Evolutionary conservation across 192 early-diverging fungal species (phyloP).

Genomic region (Gaertneriomyces sp.): DNA sequence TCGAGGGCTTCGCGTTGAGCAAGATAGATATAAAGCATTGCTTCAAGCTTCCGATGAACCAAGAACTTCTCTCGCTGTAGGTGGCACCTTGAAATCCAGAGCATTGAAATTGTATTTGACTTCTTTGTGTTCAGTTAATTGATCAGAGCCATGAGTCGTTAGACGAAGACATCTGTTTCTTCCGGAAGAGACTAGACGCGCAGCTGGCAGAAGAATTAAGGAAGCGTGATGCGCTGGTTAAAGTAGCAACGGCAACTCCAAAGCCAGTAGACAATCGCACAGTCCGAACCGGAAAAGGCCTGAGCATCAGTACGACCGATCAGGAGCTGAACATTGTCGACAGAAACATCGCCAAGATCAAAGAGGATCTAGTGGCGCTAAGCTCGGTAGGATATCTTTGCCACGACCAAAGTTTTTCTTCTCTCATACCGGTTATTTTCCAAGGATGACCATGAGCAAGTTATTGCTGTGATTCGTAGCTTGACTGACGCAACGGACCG

Average conservation of each 20-base stretch:
- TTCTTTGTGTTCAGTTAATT: neutral
- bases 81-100: neutral
- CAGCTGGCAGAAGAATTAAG: constrained; percentile 43
- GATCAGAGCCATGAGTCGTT: constrained; percentile 9
- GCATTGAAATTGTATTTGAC: too few relatives aligned
- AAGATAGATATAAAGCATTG: constrained; percentile 22
- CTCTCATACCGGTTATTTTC: neutral
- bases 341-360: constrained; percentile 22
- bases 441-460: constrained; percentile 2
- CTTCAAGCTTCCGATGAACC: neutral
- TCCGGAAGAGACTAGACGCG: constrained; percentile 30
- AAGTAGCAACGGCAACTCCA: constrained; percentile 17
- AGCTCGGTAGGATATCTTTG: neutral
- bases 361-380: constrained; percentile 8
- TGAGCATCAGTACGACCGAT: constrained; percentile 1
- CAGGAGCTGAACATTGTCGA: constrained; percentile 32
- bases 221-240: constrained; percentile 37
- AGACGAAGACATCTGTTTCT: constrained; percentile 32
- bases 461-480: neutral
- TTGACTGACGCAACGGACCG: constrained; percentile 6
- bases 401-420: neutral
- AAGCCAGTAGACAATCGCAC: constrained; percentile 4
- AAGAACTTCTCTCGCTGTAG: neutral
- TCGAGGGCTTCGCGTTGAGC: constrained; percentile 24
- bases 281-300: neutral